Base-by-base conservation (phyloP, 495 filamentous ascomycete species). In the Podospora sp. region DNA sequence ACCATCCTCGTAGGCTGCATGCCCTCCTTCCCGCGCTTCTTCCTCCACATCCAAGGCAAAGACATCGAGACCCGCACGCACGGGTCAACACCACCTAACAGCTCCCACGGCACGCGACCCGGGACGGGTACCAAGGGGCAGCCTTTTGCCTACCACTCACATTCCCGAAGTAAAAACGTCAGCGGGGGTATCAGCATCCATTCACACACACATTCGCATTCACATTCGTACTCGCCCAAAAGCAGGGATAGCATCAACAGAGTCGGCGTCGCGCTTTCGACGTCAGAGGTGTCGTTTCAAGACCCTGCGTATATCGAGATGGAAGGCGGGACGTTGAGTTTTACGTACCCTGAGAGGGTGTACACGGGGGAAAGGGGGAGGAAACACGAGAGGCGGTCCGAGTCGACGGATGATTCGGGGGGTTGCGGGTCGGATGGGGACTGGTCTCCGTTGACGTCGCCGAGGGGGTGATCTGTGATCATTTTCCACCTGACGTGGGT, bases 1-100 rank as follows among this genome's bases (percentile, higher is more conserved):
- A 76, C 74, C 2, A 72, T 76, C n/a, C 51, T 73, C 22, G 71
- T 76, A 1, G 71, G 74, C 0, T 76, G 74, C 63, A 76, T 76
- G 74, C 72, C 73, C 0, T 65, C 71, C 0, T 76, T 76, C 36
- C 74, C 74, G 0, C 59, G 73, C 35, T 76, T 76, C 67, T 76
- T 69, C 49, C 58, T 67, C 6, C 59, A 65, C 62, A 22, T 71
- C 7, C 62, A 50, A 2, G 71, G 71, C 36, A 26, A 60, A 8
- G 61, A 63, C 26, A 26, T 27, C 24, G 36, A 51, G 51, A 68
- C 57, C 35, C 58, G 9, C 58, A 36, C 40, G 9, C 22, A 24
- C 24, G 20, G 55, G 24, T 29, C 55, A 22, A 35, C 55, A 16
- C 18, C 16, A 7, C 56, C 35, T 18, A n/a, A 22, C 64, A 49